A percentile compares a stretch with the other conserved stretches of the same genome.
These are phyloP conservation scores for Amanita polypyramis DNA, from an alignment of 768 basidiomycete species.

Conservation along the genomic window DNA sequence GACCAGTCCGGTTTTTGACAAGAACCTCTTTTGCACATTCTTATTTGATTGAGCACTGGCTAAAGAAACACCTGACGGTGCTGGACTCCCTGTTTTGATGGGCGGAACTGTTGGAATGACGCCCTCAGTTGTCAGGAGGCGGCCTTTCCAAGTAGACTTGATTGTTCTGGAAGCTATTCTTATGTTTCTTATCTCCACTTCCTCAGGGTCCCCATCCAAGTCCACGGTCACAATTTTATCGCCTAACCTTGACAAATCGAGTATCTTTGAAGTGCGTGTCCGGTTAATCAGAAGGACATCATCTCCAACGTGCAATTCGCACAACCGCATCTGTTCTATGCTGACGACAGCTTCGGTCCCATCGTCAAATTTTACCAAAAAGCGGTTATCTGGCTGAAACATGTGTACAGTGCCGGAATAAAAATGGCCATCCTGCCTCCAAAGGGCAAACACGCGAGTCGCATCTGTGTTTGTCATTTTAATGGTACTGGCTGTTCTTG, in stretches of 20 bases:
- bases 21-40: conserved; percentile 23
- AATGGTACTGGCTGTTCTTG: conserved; percentile 18
- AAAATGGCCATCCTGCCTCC: conserved; percentile 50
- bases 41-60: conserved; percentile 23
- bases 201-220: conserved; percentile 26
- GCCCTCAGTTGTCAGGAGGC: conserved; percentile 28
- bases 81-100: conserved; percentile 24
- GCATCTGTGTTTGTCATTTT: conserved; percentile 15
- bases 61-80: conserved; percentile 39
- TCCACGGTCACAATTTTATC: conserved; percentile 25
- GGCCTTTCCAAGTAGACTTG: conserved; percentile 40
- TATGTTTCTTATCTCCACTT: conserved; percentile 28
- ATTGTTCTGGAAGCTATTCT: conserved; percentile 43
- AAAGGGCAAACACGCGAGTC: conserved; percentile 63
- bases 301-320: conserved; percentile 44
- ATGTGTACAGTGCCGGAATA: conserved; percentile 49
- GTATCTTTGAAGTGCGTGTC: conserved; percentile 22
- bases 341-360: conserved; percentile 33
- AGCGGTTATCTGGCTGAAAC: conserved; percentile 19
- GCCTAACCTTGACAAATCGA: conserved; percentile 21
- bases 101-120: conserved; percentile 34
- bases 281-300: conserved; percentile 31
- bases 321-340: conserved; percentile 41
- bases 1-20: conserved; percentile 46
- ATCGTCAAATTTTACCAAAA: conserved; percentile 62